Conservation (phyloP, 371 early-diverging fungal genomes). For the Umbelopsis sp. region DNA sequence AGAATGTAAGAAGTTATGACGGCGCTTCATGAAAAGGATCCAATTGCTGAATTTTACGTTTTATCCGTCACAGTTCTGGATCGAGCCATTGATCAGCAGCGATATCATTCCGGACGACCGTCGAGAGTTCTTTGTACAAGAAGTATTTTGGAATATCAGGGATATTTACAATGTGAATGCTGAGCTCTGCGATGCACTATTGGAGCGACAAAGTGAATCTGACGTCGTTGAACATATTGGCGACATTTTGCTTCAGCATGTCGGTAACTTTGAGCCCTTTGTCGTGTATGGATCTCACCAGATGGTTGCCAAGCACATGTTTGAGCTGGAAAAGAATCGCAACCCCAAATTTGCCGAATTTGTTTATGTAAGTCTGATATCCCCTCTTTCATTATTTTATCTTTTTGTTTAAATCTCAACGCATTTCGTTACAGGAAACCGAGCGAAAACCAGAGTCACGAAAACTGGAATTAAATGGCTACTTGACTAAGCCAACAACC, state of each 20-base stretch:
- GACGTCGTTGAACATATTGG: constrained; percentile 78
- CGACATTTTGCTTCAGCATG: constrained; percentile 79
- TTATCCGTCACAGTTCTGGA: constrained; percentile 58
- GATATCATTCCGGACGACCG: constrained; percentile 71
- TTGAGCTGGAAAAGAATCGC: constrained; percentile 75
- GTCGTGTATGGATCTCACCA: constrained; percentile 91
- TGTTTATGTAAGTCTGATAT: constrained; percentile 54
- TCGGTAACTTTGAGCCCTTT: constrained; percentile 76
- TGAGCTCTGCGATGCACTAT: constrained; percentile 67
- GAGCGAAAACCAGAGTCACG: constrained; percentile 80
- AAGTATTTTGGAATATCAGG: constrained; percentile 84
- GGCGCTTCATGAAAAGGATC: too few species aligned
- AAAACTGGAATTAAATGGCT: constrained; percentile 78
- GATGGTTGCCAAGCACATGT: constrained; percentile 76
- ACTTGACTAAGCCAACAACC: constrained; percentile 83
- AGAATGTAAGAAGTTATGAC: constrained; percentile 23
- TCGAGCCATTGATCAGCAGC: constrained; percentile 69
- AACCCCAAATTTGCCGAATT: constrained; percentile 76
- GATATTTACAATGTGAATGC: constrained; percentile 77
- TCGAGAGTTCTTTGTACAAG: constrained; percentile 72
- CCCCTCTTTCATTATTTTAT: too few species aligned
- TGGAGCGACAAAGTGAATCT: constrained; percentile 73
- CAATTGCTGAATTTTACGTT: background rate
- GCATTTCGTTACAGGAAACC: constrained; percentile 48
- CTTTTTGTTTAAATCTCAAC: too few species aligned